These are phyloP conservation scores for Clavispora vitiphila DNA, from an alignment of 805 yeast genomes.

Conservation along the genomic window DNA sequence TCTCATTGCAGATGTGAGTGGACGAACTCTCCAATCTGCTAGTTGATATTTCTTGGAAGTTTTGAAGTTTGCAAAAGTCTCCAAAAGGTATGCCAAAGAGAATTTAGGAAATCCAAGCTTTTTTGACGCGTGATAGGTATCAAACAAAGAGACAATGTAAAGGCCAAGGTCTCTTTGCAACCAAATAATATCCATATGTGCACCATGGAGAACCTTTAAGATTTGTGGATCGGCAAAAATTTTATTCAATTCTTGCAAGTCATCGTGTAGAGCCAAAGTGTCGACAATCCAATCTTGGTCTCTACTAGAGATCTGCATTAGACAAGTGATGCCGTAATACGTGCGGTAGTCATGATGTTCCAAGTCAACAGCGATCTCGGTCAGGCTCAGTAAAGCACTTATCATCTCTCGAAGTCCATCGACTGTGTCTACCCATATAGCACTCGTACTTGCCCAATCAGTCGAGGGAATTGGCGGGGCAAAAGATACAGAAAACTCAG, in stretches of 20 bases:
- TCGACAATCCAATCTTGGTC: slow-evolving; percentile 85
- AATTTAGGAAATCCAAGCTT: slow-evolving; percentile 75
- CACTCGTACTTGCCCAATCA: slow-evolving; percentile 61
- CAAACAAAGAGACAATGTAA: slow-evolving; percentile 84
- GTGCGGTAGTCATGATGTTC: slow-evolving; percentile 94
- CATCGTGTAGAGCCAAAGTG: slow-evolving; percentile 72
- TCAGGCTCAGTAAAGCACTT: slow-evolving; percentile 40
- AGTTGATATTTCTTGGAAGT: slow-evolving; percentile 93
- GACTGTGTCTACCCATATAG: slow-evolving; percentile 67
- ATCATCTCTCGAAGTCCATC: slow-evolving; percentile 53
- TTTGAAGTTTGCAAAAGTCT: slow-evolving; percentile 71
- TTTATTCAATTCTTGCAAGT: slow-evolving; percentile 58
- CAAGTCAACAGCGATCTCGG: slow-evolving; percentile 84
- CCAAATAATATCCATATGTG: slow-evolving; percentile 96
- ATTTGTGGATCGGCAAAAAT: slow-evolving; percentile 79
- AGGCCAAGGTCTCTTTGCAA: slow-evolving; percentile 91
- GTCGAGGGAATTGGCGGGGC: slow-evolving; percentile 45
- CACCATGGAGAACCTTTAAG: slow-evolving; percentile 91
- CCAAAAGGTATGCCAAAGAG: slow-evolving; percentile 79
- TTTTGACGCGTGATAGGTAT: slow-evolving; percentile 86
- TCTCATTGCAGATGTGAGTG: slow-evolving; percentile 68
- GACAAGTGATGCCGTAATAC: slow-evolving; percentile 82
- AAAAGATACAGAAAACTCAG: slow-evolving; percentile 43
- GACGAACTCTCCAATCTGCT: slow-evolving; percentile 95
- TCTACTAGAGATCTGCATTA: slow-evolving; percentile 87